Conservation (phyloP, 2,329 filamentous ascomycete species). For the Chaetomium olivaceum region DNA sequence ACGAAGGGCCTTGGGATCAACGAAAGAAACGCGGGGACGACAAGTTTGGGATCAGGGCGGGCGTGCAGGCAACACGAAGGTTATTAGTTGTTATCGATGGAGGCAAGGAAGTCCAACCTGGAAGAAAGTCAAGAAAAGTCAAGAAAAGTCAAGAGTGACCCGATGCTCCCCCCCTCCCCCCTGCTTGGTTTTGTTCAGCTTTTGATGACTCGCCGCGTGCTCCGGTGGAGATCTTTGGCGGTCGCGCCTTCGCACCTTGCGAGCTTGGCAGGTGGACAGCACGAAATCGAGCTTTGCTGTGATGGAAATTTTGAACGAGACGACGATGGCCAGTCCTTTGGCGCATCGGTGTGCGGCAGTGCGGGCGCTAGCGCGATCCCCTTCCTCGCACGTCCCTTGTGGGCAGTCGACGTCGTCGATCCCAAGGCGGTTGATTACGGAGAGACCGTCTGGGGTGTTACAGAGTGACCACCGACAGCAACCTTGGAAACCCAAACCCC, state of each 20-base stretch:
- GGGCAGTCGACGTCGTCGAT: conserved; percentile 27
- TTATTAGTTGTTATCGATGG: background rate
- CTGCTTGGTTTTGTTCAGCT: background rate
- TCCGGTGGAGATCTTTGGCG: conserved; percentile 13
- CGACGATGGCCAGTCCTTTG: background rate
- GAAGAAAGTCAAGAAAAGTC: background rate
- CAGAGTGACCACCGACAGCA: background rate
- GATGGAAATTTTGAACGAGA: background rate
- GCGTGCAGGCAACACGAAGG: background rate
- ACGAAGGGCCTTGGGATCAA: background rate
- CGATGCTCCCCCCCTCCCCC: background rate
- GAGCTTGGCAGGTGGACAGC: conserved; percentile 1
- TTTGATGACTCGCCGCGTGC: conserved; percentile 10
- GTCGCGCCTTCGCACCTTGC: conserved; percentile 6
- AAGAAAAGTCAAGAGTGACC: background rate
- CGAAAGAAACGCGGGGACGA: background rate
- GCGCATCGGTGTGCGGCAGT: conserved; percentile 10
- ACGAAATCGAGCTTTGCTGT: background rate
- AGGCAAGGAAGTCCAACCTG: too few species aligned
- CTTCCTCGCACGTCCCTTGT: conserved; percentile 6
- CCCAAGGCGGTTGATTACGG: background rate
- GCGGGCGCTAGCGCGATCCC: conserved; percentile 1
- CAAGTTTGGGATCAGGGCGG: background rate
- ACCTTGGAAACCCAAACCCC: background rate
- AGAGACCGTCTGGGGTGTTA: background rate